Evolutionary conservation across 2,329 filamentous ascomycete species (phyloP).

Genomic region (Neonectria hederae): DNA sequence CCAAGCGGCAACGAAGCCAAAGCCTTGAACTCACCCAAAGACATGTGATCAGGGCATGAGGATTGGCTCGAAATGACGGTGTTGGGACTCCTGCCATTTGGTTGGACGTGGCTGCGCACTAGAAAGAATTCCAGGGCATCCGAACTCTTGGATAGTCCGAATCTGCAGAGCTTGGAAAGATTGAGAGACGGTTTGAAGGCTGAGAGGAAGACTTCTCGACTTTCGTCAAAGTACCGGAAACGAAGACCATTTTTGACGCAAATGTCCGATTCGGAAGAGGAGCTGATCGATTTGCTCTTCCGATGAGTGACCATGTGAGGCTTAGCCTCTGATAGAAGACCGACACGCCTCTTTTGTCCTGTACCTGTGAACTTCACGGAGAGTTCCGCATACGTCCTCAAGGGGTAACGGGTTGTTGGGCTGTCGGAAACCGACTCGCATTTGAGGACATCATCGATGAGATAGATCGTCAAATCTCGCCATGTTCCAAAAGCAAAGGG

Average conservation of each 20-base stretch:
- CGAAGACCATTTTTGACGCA: constrained; percentile 36
- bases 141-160: too few species aligned
- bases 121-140: constrained; percentile 28
- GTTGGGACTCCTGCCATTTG: constrained; percentile 53
- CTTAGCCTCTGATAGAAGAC: constrained; percentile 33
- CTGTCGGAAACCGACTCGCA: neutral
- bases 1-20: constrained; percentile 26
- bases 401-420: neutral
- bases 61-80: constrained; percentile 59
- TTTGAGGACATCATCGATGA: constrained; percentile 53
- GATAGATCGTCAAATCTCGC: constrained; percentile 57
- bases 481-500: constrained; percentile 55
- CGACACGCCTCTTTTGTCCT: too few species aligned
- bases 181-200: neutral
- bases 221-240: constrained; percentile 29
- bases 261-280: constrained; percentile 19
- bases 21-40: constrained; percentile 63
- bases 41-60: constrained; percentile 58
- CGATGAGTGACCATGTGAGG: constrained; percentile 29
- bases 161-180: constrained; percentile 19
- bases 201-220: neutral
- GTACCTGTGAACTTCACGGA: too few species aligned
- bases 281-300: constrained; percentile 1
- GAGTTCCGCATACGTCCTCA: constrained; percentile 23
- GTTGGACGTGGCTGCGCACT: neutral